phyloP scores from a whole-genome alignment of 2,329 filamentous ascomycete genomes.

The Cladosporium sp. region DNA sequence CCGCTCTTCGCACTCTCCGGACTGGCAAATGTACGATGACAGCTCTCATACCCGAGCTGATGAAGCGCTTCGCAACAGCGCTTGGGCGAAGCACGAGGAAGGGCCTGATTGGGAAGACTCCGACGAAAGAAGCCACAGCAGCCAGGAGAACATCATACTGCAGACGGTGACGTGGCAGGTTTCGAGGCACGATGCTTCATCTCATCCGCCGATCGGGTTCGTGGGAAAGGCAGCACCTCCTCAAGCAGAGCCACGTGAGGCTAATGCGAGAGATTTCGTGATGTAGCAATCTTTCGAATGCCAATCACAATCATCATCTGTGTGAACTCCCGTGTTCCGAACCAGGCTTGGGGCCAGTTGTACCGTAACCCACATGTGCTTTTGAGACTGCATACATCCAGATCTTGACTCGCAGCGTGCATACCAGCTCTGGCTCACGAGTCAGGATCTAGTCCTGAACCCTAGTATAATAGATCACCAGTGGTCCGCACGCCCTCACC shows the following conservation, averaged over 20 bases:
- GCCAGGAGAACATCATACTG: conserved; percentile 11
- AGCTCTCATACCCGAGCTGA: not conserved
- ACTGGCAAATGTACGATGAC: not conserved
- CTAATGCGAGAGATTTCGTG: not conserved
- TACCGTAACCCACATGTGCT: not conserved
- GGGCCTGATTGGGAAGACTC: not conserved
- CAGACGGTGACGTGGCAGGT: conserved; percentile 18
- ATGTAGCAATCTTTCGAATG: not conserved
- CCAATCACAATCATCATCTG: not conserved
- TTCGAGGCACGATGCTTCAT: conserved; percentile 4
- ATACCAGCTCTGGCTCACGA: not conserved
- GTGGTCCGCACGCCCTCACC: not conserved
- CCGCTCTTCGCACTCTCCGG: not conserved
- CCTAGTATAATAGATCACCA: not conserved
- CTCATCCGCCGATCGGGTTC: not conserved
- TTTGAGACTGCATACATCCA: not conserved
- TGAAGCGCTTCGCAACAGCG: not conserved
- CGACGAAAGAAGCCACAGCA: not conserved
- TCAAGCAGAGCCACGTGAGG: not conserved
- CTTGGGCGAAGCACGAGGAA: not conserved
- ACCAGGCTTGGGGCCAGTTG: not conserved
- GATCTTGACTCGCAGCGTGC: not conserved
- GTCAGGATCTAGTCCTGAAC: not conserved
- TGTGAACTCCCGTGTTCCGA: not conserved
- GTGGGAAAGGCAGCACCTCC: not conserved